phyloP scores from a whole-genome alignment of 2,329 filamentous ascomycete species.

The Trichoderma sp. region DNA sequence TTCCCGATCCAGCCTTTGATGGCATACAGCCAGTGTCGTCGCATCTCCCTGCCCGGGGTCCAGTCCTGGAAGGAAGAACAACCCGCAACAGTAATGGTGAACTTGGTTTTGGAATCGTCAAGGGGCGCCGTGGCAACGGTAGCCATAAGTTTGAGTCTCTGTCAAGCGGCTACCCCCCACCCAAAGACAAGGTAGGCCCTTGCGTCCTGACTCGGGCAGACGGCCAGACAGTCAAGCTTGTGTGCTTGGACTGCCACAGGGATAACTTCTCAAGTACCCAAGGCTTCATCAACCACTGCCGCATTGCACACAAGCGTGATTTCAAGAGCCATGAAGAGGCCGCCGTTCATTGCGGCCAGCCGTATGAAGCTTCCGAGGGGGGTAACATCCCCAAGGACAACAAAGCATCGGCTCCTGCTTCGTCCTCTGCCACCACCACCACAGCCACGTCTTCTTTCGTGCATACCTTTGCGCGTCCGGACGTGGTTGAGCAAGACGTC shows the following conservation, averaged over 20 bases:
- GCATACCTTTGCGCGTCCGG: conserved; percentile 39
- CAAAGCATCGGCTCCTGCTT: conserved; percentile 23
- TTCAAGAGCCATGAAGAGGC: conserved; percentile 97
- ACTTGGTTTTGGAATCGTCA: conserved; percentile 38
- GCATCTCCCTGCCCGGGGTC: conserved; percentile 43
- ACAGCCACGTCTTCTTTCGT: conserved; percentile 23
- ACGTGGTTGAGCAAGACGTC: conserved; percentile 54
- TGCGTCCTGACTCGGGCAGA: conserved; percentile 84
- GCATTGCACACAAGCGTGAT: conserved; percentile 88
- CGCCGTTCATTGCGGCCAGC: conserved; percentile 80
- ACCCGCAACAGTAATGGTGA: conserved; percentile 69
- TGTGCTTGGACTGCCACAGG: conserved; percentile 83
- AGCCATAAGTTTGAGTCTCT: conserved; percentile 65
- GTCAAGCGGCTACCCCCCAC: conserved; percentile 66
- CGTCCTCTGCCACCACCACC: not conserved
- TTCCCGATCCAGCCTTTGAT: conserved; percentile 85
- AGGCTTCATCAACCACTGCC: conserved; percentile 99
- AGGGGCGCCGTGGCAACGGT: conserved; percentile 50
- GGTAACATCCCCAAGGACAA: conserved; percentile 28
- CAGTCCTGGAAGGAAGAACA: conserved; percentile 65
- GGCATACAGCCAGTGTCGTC: conserved; percentile 54
- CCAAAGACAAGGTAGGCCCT: conserved; percentile 80
- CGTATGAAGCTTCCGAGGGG: conserved; percentile 55
- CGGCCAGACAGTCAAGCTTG: conserved; percentile 81
- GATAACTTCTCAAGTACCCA: conserved; percentile 95